Percentiles rank a stretch among this genome's conserved stretches.
phyloP scores from a whole-genome alignment of 345 rosid species.

The Bretschneidera sinensis region DNA sequence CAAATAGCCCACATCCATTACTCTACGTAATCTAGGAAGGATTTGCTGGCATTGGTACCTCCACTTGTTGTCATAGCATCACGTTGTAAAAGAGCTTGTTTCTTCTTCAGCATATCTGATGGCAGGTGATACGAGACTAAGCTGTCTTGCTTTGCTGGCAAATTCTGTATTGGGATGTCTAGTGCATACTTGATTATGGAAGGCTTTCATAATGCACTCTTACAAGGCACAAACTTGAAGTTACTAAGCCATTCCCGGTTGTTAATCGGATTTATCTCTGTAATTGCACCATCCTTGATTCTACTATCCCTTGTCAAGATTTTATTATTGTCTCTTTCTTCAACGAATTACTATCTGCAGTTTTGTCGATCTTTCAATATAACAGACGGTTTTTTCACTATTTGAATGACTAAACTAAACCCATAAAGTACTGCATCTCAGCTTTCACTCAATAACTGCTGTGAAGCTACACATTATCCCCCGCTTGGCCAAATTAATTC shows the following conservation, averaged over 20 bases:
- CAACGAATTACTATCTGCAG: neutral
- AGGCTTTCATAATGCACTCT: neutral
- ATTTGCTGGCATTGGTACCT: neutral
- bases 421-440: no score
- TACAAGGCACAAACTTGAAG: neutral
- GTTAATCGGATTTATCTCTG: neutral
- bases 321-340: neutral
- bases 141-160: neutral
- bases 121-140: neutral
- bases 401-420: no score
- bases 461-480: no score
- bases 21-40: no score
- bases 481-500: no score
- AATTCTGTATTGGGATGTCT: neutral
- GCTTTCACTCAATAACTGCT: no score
- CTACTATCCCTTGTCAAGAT: neutral
- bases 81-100: neutral
- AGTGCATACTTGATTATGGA: constrained; percentile 1
- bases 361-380: constrained; percentile 7
- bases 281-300: neutral
- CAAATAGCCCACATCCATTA: no score
- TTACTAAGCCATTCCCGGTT: neutral
- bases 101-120: constrained; percentile 4
- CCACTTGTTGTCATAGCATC: constrained; percentile 1
- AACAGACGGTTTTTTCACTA: no score